A percentile compares a stretch with the other conserved stretches of the same genome.
Conservation (phyloP, 331 rosid genomes). For the Quercus phellos region DNA sequence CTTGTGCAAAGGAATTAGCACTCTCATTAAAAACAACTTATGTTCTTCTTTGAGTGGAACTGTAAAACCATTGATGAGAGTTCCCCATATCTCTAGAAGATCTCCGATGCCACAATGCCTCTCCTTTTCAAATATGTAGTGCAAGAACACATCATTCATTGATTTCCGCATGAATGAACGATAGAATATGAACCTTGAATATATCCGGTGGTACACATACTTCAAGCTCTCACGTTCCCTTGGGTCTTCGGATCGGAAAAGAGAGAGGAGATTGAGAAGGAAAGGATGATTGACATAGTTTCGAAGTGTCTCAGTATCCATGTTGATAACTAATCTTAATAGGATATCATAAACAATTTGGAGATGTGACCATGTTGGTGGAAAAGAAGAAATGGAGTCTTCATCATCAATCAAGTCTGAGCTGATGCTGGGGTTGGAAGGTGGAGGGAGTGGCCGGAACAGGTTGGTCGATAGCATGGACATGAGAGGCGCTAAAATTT, state of each 20-base stretch:
- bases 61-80: conserved; percentile 73
- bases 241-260: conserved; percentile 70
- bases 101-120: conserved; percentile 67
- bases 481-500: conserved; percentile 37
- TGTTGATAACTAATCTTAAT: conserved; percentile 40
- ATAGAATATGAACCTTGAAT: conserved; percentile 41
- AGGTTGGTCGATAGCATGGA: conserved; percentile 54
- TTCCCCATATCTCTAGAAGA: conserved; percentile 92
- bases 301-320: conserved; percentile 33
- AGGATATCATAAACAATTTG: conserved; percentile 66
- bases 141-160: conserved; percentile 60
- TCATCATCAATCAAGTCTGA: conserved; percentile 55
- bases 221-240: conserved; percentile 76
- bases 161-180: conserved; percentile 73
- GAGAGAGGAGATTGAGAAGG: conserved; percentile 48
- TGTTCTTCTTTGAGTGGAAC: conserved; percentile 91
- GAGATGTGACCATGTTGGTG: conserved; percentile 63
- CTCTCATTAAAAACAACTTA: conserved; percentile 75
- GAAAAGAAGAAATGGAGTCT: conserved; percentile 37
- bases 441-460: conserved; percentile 73
- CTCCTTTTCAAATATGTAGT: conserved; percentile 59
- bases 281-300: conserved; percentile 38
- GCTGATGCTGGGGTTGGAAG: conserved; percentile 10
- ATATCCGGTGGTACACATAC: conserved; percentile 60
- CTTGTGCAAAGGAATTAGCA: conserved; percentile 77